Conservation (phyloP, 2,329 filamentous ascomycete species). For the Metarhizium sp. region DNA sequence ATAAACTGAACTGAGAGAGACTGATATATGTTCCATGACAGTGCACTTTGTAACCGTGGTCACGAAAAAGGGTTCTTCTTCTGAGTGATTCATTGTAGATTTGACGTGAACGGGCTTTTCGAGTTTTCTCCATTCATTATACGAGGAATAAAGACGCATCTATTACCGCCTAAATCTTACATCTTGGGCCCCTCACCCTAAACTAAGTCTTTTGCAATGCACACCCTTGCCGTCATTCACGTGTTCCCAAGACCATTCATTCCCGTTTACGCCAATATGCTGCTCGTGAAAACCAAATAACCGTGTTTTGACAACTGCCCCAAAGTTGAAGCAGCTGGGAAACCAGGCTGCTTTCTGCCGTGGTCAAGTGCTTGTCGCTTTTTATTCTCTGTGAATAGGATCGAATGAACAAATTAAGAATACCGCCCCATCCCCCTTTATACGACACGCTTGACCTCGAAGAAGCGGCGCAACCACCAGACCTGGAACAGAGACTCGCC, state of each 20-base stretch:
- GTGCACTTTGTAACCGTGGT: neutral
- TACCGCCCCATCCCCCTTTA: constrained; percentile 21
- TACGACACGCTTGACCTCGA: constrained; percentile 70
- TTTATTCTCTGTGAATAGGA: neutral
- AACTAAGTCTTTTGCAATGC: constrained; percentile 1
- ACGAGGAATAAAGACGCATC: neutral
- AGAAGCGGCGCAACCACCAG: constrained; percentile 98
- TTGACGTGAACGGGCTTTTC: neutral
- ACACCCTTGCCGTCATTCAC: neutral
- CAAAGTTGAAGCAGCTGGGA: neutral
- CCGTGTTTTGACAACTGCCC: neutral
- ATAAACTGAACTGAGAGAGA: neutral
- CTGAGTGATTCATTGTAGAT: neutral
- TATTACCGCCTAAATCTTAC: constrained; percentile 3
- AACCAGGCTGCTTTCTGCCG: neutral
- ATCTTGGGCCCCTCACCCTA: neutral
- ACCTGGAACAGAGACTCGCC: constrained; percentile 96
- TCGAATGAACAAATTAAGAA: neutral
- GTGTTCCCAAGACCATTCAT: constrained; percentile 4
- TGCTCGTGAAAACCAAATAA: neutral
- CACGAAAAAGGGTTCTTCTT: neutral
- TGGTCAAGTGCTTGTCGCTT: neutral
- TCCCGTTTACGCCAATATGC: constrained; percentile 4
- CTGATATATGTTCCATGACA: neutral
- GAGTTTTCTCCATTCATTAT: neutral